Evolutionary conservation across 306 rosid genomes (phyloP).

Genomic region (Corylus heterophylla): DNA sequence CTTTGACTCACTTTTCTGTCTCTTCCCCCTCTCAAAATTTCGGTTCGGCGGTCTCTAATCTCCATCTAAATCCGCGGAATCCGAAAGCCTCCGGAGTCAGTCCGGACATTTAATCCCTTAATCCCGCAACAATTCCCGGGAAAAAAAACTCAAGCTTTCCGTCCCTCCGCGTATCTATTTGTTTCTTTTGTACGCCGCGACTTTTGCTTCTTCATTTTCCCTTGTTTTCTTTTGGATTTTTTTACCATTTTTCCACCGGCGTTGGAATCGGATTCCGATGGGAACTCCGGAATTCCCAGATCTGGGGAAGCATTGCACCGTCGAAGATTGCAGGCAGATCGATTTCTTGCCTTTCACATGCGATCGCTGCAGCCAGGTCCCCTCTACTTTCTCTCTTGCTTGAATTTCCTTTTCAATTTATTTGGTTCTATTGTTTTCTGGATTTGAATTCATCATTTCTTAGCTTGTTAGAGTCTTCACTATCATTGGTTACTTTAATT

Average conservation of each 20-base stretch:
- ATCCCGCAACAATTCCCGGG: not conserved
- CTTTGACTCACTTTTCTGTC: not conserved
- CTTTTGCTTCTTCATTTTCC: not conserved
- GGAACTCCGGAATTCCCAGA: slow-evolving; percentile 94
- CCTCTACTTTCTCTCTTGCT: not conserved
- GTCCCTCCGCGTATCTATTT: not conserved
- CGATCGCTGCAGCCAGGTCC: slow-evolving; percentile 77
- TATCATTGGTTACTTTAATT: not conserved
- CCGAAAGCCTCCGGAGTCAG: not conserved
- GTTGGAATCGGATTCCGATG: slow-evolving; percentile 34
- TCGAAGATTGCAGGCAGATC: slow-evolving; percentile 64
- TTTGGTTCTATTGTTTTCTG: not conserved
- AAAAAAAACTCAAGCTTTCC: not conserved
- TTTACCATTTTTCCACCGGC: not conserved
- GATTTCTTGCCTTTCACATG: slow-evolving; percentile 97
- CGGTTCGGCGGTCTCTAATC: not conserved
- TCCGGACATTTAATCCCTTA: not conserved
- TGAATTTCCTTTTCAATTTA: not conserved
- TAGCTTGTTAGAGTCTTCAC: not conserved
- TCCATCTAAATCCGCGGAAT: slow-evolving; percentile 14
- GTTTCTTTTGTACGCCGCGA: not conserved
- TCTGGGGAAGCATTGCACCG: slow-evolving; percentile 84
- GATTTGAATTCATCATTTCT: not conserved
- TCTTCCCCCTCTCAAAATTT: not conserved
- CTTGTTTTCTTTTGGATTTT: not conserved